Evolutionary conservation across 139 green algal species (phyloP).

Genomic region (Chlamydomonas sp.): DNA sequence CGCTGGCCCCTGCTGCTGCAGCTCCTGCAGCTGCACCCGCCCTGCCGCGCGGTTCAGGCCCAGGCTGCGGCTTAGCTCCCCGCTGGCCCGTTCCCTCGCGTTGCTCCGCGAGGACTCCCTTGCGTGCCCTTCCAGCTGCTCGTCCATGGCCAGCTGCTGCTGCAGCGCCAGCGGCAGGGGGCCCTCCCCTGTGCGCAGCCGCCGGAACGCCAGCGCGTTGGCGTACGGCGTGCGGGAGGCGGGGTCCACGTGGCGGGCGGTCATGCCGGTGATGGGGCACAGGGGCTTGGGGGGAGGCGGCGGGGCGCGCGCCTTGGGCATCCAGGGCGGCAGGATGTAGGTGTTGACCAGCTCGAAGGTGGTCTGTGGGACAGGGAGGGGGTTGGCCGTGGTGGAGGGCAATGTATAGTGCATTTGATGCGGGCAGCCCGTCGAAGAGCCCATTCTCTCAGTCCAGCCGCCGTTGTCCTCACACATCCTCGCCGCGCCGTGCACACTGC

Average conservation of each 20-base stretch:
- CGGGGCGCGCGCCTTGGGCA: slow-evolving; percentile 25
- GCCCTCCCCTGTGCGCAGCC: slow-evolving; percentile 35
- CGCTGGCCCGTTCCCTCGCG: neutral
- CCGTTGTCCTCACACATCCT: too few species aligned
- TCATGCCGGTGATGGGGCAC: slow-evolving; percentile 44
- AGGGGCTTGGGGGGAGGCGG: slow-evolving; percentile 13
- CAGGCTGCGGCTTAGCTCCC: neutral
- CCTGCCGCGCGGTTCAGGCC: neutral
- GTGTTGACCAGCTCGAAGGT: slow-evolving; percentile 52
- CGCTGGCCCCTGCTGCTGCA: neutral
- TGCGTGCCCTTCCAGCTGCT: slow-evolving; percentile 3
- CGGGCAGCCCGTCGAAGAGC: too few species aligned
- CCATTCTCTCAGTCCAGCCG: too few species aligned
- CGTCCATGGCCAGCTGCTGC: slow-evolving; percentile 33
- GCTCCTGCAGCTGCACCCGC: neutral
- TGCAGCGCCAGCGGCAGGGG: slow-evolving; percentile 30
- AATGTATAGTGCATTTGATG: neutral
- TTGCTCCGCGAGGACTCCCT: too few species aligned
- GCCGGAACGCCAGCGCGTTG: slow-evolving; percentile 36
- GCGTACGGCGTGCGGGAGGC: slow-evolving; percentile 24
- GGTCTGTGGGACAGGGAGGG: neutral
- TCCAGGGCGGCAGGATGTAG: slow-evolving; percentile 35
- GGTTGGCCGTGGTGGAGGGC: neutral
- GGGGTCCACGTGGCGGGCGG: slow-evolving; percentile 45
- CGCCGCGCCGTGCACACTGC: too few species aligned